Percentiles rank a stretch among this genome's conserved stretches.
Conservation (phyloP, 225 moss, liverwort and hornwort genomes). For the Pleurozium schreberi region DNA sequence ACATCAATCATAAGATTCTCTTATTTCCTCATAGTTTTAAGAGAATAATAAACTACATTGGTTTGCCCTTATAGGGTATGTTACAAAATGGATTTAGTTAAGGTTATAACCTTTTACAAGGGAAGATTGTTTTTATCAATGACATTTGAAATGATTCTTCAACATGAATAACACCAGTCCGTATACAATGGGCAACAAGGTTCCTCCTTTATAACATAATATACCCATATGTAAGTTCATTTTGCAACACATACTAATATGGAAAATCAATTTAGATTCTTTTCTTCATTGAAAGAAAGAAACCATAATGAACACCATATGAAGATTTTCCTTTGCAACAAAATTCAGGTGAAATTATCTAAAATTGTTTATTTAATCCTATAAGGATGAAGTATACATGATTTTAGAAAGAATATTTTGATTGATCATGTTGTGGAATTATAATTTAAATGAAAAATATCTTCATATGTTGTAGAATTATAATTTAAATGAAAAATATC, state of each 20-base stretch:
- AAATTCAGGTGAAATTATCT: not conserved
- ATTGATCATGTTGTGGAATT: not conserved
- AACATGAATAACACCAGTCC: not conserved
- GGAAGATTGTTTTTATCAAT: not conserved
- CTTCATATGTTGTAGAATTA: not conserved
- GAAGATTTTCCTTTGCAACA: not conserved
- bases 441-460: not conserved
- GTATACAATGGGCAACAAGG: not conserved
- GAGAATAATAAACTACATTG: no score
- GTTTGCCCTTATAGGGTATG: rapidly evolving
- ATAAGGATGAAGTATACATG: not conserved
- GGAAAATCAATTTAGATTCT: not conserved
- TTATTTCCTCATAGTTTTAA: not conserved
- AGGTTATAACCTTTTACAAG: not conserved
- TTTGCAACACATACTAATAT: not conserved
- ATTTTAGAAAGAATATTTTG: not conserved
- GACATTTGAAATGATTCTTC: not conserved
- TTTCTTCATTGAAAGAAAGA: not conserved
- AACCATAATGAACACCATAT: rapidly evolving
- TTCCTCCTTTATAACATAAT: not conserved
- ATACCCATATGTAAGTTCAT: not conserved
- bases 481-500: not conserved
- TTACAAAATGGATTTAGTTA: not conserved
- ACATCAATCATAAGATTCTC: not conserved
- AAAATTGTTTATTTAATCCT: not conserved